Evolutionary conservation across 176 grass and related monocot genomes (phyloP).

Genomic region (Oryza glumipatula): DNA sequence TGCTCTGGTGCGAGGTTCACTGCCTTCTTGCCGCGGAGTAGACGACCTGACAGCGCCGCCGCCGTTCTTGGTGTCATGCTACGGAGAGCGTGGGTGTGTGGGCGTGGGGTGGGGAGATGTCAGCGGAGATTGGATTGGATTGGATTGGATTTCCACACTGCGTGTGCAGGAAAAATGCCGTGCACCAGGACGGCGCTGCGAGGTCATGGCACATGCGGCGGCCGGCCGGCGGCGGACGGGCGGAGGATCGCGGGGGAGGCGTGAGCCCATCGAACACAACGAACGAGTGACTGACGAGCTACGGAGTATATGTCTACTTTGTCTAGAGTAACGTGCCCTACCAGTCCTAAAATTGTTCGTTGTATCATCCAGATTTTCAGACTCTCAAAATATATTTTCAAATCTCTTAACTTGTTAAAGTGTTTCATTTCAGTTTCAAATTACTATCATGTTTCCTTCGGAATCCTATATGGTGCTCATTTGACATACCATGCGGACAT

Average conservation of each 20-base stretch:
- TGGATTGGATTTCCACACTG: not conserved
- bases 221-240: not conserved
- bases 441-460: too few relatives aligned
- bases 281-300: too few relatives aligned
- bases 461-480: too few relatives aligned
- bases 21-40: not conserved
- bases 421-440: too few relatives aligned
- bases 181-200: not conserved
- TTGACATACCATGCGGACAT: too few relatives aligned
- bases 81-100: not conserved
- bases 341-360: too few relatives aligned
- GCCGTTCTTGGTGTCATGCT: constrained; percentile 24
- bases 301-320: too few relatives aligned
- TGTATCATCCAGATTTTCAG: too few relatives aligned
- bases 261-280: too few relatives aligned
- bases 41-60: not conserved
- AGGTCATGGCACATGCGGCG: not conserved
- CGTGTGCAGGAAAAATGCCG: not conserved
- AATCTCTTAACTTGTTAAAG: too few relatives aligned
- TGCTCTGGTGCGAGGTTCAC: not conserved
- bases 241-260: not conserved
- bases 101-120: not conserved
- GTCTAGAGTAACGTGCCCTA: too few relatives aligned
- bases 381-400: too few relatives aligned
- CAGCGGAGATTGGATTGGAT: not conserved